Base-by-base conservation (phyloP, 1,284 basidiomycete species). In the Marasmius sp. region DNA sequence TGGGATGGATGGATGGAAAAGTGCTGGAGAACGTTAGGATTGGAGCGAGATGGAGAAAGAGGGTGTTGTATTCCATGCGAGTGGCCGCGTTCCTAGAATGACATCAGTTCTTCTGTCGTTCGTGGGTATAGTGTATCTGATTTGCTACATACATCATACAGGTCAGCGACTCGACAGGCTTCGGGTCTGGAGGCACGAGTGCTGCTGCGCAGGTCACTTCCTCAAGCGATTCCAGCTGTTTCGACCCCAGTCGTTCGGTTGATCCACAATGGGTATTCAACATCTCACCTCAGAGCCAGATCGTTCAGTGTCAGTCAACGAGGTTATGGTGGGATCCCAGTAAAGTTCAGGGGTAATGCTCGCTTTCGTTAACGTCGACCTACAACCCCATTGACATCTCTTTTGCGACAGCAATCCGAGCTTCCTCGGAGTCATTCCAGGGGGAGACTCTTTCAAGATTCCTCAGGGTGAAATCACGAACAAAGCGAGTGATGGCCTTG, bases 351-450 rank as follows among this genome's bases (percentile, higher is more conserved):
- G 87, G 88, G 89, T 89, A 69, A 55, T 79, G 68, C 50, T 12
- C 10, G 6, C 39, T 22, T 47, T 60, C 18, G 34, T 50, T 10
- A 18, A 41, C n/a, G 16, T 16, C 34, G 14, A 38, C 7, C 34
- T n/a, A 11, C 20, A 54, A 11, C 37, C 52, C 38, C 52, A 54
- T 54, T 16, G 3, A 34, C 43, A 43, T 20, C 22, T 20, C 16
- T 27, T 20, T 51, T 16, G n/a, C 27, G 9, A 36, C 38, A 61
- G 59, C 36, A 36, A 52, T 14, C 8, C 37, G 3, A 80, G 73
- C 37, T 89, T 93, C 71, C 77, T 85, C 47, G 91, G 89, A 9
- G 77, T 92, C 48, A 92, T 93, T 38, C 92, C 91, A 1, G 91
- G 90, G 1, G 91, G 91, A 16, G 75, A 90, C 57, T 89, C 90